Evolutionary conservation across 2,329 filamentous ascomycete species (phyloP), one percentile per base, ranked within the genome.

Genomic region (Alternaria ethzedia): DNA sequence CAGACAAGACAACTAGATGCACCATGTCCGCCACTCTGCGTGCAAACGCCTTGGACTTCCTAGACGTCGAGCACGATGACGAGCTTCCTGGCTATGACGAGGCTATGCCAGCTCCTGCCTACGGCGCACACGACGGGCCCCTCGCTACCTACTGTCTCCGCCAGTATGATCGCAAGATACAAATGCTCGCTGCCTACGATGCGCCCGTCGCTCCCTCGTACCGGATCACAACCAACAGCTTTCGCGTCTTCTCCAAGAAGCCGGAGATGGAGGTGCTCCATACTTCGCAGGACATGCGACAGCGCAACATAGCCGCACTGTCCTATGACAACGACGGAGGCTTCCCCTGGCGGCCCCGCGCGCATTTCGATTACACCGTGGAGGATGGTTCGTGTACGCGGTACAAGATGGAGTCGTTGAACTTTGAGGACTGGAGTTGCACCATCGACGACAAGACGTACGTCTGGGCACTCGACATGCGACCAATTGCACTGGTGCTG

Each of bases 321-420:
- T 64, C 62, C 9, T 79, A 77, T 41, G 70, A 75, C 54, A 69
- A 72, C 20, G 54, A 75, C 43, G 75, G 76, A 1, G 74, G 75
- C 1, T 46, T 77, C 10, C 77, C 77, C 0, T 78, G 77, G 77
- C 68, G 76, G 25, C 76, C 76, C 30, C 71, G 76, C 11, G 77
- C 77, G 12, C 70, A 71, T 45, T 73, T 78, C 28, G 45, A 61
- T 5, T 65, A 74, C 36, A 64, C 54, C 17, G 56, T 62, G 12
- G 36, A 62, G 4, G 26, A 66, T 3, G 70, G 70, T 7, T 49
- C 26, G 11, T 50, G 44, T 20, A 61, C 51, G 11, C 64, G 45
- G 28, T 62, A 74, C 57, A 25, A 64, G n/a, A 76, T 78, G 75
- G 75, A 79, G 51, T 73, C 76, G 41, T 49, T 51, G 13, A 77